These are phyloP conservation scores for Penicillium sp. DNA, from an alignment of 2,329 filamentous ascomycete species.

Conservation along the genomic window DNA sequence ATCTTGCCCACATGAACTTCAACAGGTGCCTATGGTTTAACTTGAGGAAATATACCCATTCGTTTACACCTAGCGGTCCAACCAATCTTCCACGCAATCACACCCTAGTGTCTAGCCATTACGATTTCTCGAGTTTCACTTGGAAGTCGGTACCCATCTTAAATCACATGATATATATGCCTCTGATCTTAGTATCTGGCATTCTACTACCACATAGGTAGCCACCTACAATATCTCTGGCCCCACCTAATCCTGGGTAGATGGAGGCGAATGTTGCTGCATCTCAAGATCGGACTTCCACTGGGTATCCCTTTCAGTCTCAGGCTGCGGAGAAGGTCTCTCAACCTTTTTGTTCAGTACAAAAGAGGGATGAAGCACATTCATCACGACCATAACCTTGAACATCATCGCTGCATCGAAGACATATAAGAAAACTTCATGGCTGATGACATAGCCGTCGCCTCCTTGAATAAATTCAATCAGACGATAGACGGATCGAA, in stretches of 20 bases:
- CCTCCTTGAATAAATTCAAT: constrained; percentile 25
- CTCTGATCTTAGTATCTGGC: not conserved
- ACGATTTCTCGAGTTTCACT: too few relatives aligned
- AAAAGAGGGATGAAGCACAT: constrained; percentile 1
- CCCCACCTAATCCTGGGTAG: not conserved
- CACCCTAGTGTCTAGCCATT: too few relatives aligned
- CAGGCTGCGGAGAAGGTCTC: not conserved
- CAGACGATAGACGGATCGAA: constrained; percentile 25
- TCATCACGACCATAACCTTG: constrained; percentile 9
- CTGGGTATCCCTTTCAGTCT: not conserved
- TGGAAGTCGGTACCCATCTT: not conserved
- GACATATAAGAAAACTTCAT: constrained; percentile 25
- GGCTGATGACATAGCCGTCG: constrained; percentile 23
- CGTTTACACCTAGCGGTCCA: too few relatives aligned
- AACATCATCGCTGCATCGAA: constrained; percentile 17
- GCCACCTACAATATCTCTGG: not conserved
- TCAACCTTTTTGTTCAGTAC: not conserved
- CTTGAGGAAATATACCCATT: too few relatives aligned
- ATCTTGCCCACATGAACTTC: too few relatives aligned
- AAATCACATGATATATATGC: not conserved
- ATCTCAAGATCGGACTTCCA: not conserved
- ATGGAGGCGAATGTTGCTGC: not conserved
- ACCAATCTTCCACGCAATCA: too few relatives aligned
- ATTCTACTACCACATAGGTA: not conserved
- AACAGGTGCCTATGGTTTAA: too few relatives aligned